Evolutionary conservation across 768 basidiomycete genomes (phyloP), one percentile per base, ranked within the genome.

Genomic region (Tricholoma furcatifolium): DNA sequence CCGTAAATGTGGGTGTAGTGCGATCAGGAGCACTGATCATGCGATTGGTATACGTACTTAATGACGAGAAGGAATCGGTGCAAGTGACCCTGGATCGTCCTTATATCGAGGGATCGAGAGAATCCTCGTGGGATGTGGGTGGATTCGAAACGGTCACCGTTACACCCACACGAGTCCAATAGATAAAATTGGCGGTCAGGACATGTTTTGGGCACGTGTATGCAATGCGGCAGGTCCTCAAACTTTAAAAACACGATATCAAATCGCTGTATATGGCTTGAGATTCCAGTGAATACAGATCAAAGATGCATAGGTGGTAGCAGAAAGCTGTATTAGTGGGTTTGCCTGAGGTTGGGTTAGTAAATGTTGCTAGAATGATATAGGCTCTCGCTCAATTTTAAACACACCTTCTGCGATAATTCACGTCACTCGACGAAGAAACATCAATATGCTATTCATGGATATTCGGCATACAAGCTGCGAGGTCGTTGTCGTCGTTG

Each of bases 71-170:
- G 12, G 31, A 27, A 32, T 51, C 50, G 23, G 23, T 21, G 34
- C 18, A 48, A 23, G 6, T 12, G 23, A 36, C 32, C 15, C 17
- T 39, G 17, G 17, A 27, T 38, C 43, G 56, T 62, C 59, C 56
- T 59, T 66, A 57, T 60, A 60, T 17, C 18, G 61, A 45, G 51
- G 48, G 50, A 35, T 54, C 53, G 48, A 35, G 41, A 42, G 49
- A 54, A 56, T 56, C 69, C 69, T 74, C 71, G 62, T 72, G 74
- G 53, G 58, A 50, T 34, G 44, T 61, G 51, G 57, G 46, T 60
- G 67, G 55, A 61, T 59, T 57, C 65, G 67, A 70, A 70, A 72
- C 68, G 48, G 36, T 12, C n/a, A n/a, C n/a, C n/a, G 43, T 11
- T 21, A 39, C 38, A 42, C 40, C 24, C 46, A 47, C 42, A 52